Evolutionary conservation across 2,329 filamentous ascomycete genomes (phyloP).

Genomic region (Chaetomium globosum): DNA sequence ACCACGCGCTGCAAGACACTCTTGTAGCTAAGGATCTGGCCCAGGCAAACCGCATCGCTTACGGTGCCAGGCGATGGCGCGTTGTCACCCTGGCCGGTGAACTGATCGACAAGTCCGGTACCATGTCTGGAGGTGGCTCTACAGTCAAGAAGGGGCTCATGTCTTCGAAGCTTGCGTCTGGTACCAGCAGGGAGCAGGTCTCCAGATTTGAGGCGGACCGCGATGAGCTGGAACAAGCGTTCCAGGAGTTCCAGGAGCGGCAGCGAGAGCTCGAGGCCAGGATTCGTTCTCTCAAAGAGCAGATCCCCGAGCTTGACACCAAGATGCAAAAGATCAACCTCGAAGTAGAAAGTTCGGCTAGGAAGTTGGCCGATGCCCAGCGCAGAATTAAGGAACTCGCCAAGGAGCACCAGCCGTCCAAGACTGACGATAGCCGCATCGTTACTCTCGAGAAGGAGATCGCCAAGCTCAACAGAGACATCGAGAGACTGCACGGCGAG

Average conservation of each 20-base stretch:
- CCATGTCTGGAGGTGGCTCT: slow-evolving; percentile 95
- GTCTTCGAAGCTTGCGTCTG: slow-evolving; percentile 92
- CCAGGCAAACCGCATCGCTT: slow-evolving; percentile 97
- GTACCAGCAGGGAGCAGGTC: slow-evolving; percentile 86
- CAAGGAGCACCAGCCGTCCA: slow-evolving; percentile 77
- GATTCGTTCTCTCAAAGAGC: slow-evolving; percentile 71
- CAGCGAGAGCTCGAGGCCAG: slow-evolving; percentile 76
- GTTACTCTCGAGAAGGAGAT: slow-evolving; percentile 77
- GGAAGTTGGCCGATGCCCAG: slow-evolving; percentile 81
- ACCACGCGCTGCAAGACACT: slow-evolving; percentile 92
- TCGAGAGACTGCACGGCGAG: slow-evolving; percentile 77
- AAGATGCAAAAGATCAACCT: slow-evolving; percentile 87
- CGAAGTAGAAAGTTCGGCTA: slow-evolving; percentile 83
- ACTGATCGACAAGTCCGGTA: slow-evolving; percentile 96
- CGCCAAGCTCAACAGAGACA: slow-evolving; percentile 71
- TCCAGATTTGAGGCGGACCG: slow-evolving; percentile 83
- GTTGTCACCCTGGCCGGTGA: slow-evolving; percentile 95
- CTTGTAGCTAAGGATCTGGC: slow-evolving; percentile 88
- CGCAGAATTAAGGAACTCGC: slow-evolving; percentile 83
- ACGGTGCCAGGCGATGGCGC: slow-evolving; percentile 89
- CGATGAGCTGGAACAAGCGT: slow-evolving; percentile 79
- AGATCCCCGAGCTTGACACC: slow-evolving; percentile 83
- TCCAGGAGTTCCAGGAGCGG: slow-evolving; percentile 80
- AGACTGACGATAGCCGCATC: slow-evolving; percentile 75
- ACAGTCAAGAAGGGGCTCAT: slow-evolving; percentile 90